phyloP scores from a whole-genome alignment of 176 grass and related monocot genomes.

The Ananas comosus region DNA sequence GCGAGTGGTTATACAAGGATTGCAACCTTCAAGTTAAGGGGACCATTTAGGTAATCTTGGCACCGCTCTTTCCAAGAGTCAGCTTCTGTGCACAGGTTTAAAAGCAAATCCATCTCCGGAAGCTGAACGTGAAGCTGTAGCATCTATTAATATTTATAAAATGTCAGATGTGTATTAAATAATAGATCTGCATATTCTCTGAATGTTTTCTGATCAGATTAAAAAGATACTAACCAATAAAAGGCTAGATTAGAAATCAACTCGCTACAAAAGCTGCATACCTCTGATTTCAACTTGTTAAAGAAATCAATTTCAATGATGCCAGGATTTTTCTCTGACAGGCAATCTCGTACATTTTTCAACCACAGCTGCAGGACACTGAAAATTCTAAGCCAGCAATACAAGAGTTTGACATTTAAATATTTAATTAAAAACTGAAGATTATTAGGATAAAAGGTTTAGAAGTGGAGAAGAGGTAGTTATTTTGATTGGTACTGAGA shows the following conservation, averaged over 20 bases:
- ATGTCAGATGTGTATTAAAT: conserved; percentile 8
- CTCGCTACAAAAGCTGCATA: conserved; percentile 16
- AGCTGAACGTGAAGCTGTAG: conserved; percentile 38
- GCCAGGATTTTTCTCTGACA: conserved; percentile 36
- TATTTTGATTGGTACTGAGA: no score
- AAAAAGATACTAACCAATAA: not conserved
- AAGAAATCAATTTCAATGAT: conserved; percentile 44
- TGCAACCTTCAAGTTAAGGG: conserved; percentile 52
- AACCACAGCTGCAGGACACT: conserved; percentile 49
- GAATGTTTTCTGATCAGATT: not conserved
- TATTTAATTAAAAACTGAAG: not conserved
- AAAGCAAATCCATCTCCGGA: conserved; percentile 63
- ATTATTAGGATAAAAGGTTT: not conserved
- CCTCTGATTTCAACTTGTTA: conserved; percentile 64
- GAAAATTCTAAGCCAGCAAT: conserved; percentile 13
- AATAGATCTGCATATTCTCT: no score
- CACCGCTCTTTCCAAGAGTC: conserved; percentile 72
- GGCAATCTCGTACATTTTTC: conserved; percentile 42
- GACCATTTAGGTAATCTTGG: conserved; percentile 44
- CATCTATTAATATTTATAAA: conserved; percentile 51
- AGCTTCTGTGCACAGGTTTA: conserved; percentile 50
- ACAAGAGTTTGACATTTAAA: conserved; percentile 4
- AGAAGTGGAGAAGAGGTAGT: not conserved
- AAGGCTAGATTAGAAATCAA: not conserved
- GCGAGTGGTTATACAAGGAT: conserved; percentile 3